Evolutionary conservation across 2,329 filamentous ascomycete species (phyloP), one percentile per base, ranked within the genome.

Genomic region (Neocucurbitaria cava): DNA sequence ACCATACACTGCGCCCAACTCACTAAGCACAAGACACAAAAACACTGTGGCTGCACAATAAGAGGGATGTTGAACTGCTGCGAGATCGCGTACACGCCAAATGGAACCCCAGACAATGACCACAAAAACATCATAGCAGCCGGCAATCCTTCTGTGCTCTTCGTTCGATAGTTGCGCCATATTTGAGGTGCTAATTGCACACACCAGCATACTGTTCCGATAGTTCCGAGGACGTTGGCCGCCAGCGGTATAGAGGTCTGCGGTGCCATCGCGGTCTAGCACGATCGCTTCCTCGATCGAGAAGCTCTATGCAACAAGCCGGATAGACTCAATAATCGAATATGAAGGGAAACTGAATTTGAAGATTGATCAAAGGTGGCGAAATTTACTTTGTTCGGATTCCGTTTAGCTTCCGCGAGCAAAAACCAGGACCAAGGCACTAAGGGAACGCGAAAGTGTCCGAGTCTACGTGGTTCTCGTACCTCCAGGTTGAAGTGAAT

Each of bases 61-160:
- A 70, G 54, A 9, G 67, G 62, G 10, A 68, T 61, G 30, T 68
- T 84, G 70, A 84, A 82, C 17, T 78, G 65, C 50, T 79, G 76
- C 6, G 80, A 78, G 39, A 85, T 82, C 52, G 83, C 83, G 70
- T 85, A 85, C 7, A 83, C 80, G 1, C 87, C 87, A 0, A 90
- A 79, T 0, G 87, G 87, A 0, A 89, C 83, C 0, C 87, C 87
- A 1, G 87, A 87, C 70, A 81, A 83, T 0, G 85, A 85, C 82
- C 87, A 90, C 3, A 89, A 78, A 60, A 90, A 81, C 87, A 90
- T 89, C 87, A 90, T 89, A 0, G 85, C 83, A 0, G 83, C 80
- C 33, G 89, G 87, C 0, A 90, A 77, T 0, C 87, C 87, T 0
- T 79, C 83, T 0, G 87, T 87, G 71, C 87, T 80, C 66, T 89